Conservation (phyloP, 306 rosid species). For the Biancaea sappan region DNA sequence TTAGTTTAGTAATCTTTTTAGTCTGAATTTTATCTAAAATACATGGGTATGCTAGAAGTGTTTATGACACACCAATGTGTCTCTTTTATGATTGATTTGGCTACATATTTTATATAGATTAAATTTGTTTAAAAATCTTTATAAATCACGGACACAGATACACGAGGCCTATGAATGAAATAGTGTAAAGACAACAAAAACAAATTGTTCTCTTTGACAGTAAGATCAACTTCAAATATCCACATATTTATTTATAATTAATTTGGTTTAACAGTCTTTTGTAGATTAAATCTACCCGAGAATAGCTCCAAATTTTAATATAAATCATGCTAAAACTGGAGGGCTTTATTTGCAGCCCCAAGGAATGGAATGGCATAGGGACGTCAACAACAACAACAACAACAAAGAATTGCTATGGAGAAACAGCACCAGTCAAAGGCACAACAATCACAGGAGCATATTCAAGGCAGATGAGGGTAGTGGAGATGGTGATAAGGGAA, state of each 20-base stretch:
- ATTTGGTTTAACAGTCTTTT: neutral
- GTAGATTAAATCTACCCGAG: neutral
- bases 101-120: neutral
- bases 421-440: slow-evolving; percentile 63
- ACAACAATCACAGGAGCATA: slow-evolving; percentile 53
- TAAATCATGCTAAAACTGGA: slow-evolving; percentile 1
- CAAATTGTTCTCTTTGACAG: neutral
- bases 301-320: neutral
- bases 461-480: slow-evolving; percentile 78
- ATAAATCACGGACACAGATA: neutral
- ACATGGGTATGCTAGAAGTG: no score
- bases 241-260: neutral
- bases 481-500: slow-evolving; percentile 68
- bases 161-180: neutral
- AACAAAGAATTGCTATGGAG: slow-evolving; percentile 80
- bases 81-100: no score
- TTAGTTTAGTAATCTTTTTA: no score
- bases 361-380: slow-evolving; percentile 61
- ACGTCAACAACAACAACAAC: slow-evolving; percentile 47
- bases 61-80: no score
- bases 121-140: no score
- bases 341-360: slow-evolving; percentile 58
- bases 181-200: neutral
- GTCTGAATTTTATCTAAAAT: no score
- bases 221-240: neutral